These are phyloP conservation scores for Yamadazyma jaroonii DNA, from an alignment of 1,139 yeast species.

Conservation along the genomic window DNA sequence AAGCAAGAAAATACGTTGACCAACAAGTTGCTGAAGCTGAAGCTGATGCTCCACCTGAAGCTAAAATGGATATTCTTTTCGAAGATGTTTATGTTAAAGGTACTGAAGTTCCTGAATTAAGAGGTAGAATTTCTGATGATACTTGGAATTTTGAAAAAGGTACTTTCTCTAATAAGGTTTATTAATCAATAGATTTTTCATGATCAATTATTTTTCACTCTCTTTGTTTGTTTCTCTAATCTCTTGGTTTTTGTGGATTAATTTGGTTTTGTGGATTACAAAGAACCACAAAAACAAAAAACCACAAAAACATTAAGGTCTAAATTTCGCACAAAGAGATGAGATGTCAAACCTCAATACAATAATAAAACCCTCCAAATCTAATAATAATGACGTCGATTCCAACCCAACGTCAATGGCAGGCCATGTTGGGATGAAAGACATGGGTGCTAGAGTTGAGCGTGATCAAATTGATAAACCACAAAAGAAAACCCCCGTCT, in stretches of 20 bases:
- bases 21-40: constrained; percentile 94
- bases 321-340: background rate
- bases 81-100: constrained; percentile 98
- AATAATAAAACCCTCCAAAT: constrained; percentile 55
- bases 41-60: constrained; percentile 92
- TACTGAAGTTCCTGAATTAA: constrained; percentile 83
- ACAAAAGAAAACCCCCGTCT: background rate
- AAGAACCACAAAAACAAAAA: too few species aligned
- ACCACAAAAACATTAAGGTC: too few species aligned
- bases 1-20: constrained; percentile 92
- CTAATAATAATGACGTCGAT: constrained; percentile 44
- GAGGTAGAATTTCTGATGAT: constrained; percentile 97
- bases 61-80: constrained; percentile 88
- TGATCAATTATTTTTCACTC: background rate
- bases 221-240: background rate
- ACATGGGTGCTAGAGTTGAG: constrained; percentile 61
- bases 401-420: constrained; percentile 69
- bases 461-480: background rate
- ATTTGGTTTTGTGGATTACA: too few species aligned
- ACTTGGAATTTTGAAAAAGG: constrained; percentile 81
- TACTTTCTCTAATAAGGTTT: constrained; percentile 59
- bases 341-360: constrained; percentile 37
- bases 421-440: constrained; percentile 61
- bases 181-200: constrained; percentile 17
- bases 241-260: too few species aligned